Evolutionary conservation across 306 rosid species (phyloP), one percentile per base, ranked within the genome.

Genomic region (Vigna reflexopilosa): DNA sequence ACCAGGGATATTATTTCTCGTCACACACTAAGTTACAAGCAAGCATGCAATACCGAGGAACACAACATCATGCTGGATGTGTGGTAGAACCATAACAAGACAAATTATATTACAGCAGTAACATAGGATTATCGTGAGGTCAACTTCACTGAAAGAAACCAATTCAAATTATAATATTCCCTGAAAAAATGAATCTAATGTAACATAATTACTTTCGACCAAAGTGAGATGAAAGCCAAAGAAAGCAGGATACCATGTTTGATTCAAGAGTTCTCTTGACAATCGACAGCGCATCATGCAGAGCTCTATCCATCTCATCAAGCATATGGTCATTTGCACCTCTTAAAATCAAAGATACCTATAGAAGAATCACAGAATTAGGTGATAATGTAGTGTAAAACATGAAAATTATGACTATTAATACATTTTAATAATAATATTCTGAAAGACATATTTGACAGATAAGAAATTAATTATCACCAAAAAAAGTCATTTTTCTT

Each of bases 291-390:
- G 99, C 91, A 85, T 95, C 98, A 83, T 95, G 98, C 76, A 95
- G 85, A 80, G 98, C 88, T 86, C 98, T 92, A 56, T 95, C 98
- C 98, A 95, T 95, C 90, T 95, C 98, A 56, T 95, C 97, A 74
- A 95, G 97, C 98, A 95, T 92, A 74, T 90, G 93, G 85, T 95
- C 98, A 83, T 95, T 95, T 17, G 98, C 98, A 74, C 98, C 98
- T 86, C 98, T 82, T 50, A 95, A 92, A 76, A 95, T 78, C 86
- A 95, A 83, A 56, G 98, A 90, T 45, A 95, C 93, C 97, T 95
- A 78, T 7, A 85, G 75, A 84, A 77, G 28, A 67, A 73, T 32
- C 45, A 34, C 30, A 74, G 34, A 28, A 51, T 54, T 26, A 59
- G 66, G 15, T 52, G 26, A 47, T 16, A 20, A 1, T 1, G 13